Percentiles rank a stretch among this genome's conserved stretches.
phyloP scores from a whole-genome alignment of 768 basidiomycete genomes.

The Collybiopsis confluens region DNA sequence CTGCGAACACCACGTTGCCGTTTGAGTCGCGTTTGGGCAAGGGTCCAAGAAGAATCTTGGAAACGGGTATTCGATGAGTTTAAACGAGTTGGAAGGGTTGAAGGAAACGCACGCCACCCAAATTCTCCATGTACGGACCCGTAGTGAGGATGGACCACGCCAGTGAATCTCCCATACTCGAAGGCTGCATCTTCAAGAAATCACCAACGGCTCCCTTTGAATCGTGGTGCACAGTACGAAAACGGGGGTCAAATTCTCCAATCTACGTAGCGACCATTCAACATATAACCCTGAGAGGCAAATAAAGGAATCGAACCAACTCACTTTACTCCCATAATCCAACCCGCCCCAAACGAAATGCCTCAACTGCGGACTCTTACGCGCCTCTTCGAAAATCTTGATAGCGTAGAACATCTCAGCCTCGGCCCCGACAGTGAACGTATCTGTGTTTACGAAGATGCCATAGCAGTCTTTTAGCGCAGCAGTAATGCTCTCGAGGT shows the following conservation, averaged over 20 bases:
- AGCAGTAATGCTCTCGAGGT: constrained; percentile 23
- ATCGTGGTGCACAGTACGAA: constrained; percentile 36
- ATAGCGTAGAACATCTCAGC: constrained; percentile 3
- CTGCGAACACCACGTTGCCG: constrained; percentile 36
- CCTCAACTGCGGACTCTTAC: not conserved
- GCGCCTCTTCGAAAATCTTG: constrained; percentile 8
- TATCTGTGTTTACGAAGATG: constrained; percentile 14
- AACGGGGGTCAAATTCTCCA: constrained; percentile 13
- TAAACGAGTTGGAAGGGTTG: not conserved
- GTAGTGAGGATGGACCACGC: constrained; percentile 34
- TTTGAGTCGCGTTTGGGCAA: constrained; percentile 32
- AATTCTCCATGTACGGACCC: constrained; percentile 39
- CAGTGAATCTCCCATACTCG: constrained; percentile 24
- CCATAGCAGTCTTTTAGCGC: constrained; percentile 31
- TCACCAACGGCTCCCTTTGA: constrained; percentile 38
- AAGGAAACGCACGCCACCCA: constrained; percentile 26
- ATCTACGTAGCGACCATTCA: not conserved
- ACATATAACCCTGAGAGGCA: not conserved
- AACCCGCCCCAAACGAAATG: constrained; percentile 9
- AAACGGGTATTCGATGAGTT: not conserved
- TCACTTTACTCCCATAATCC: constrained; percentile 7
- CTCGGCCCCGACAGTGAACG: constrained; percentile 7
- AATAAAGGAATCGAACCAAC: not conserved
- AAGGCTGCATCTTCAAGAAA: constrained; percentile 31
- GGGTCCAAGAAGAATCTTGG: constrained; percentile 27